Evolutionary conservation across 371 early-diverging fungal genomes (phyloP), one percentile per base, ranked within the genome.

Genomic region (Mortierella sp.): DNA sequence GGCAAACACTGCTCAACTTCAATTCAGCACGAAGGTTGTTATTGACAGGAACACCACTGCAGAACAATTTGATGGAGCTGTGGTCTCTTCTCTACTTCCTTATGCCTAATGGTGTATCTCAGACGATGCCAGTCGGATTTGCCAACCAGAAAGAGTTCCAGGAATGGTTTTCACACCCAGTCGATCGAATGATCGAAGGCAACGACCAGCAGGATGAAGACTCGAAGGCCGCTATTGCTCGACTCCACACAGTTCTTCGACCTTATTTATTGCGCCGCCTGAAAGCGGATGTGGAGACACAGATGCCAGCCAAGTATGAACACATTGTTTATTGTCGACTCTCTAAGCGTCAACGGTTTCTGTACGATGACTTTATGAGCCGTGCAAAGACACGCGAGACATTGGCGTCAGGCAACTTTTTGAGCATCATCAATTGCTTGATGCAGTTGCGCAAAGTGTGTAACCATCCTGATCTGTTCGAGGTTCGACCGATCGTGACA

Each of bases 361-460:
- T 93, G 57, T 94, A 91, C 61, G 96, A 91, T 71, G 96, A 91
- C 74, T 98, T 92, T 72, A 93, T 92, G 93, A 82, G 90, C 31
- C 90, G 95, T 14, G 86, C 90, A 34, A 90, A 91, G 72, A 94
- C 95, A 18, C 87, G 86, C 50, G 90, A 93, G 54, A 89, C 91
- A 1, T 69, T 95, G 45, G 86, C 86, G 10, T 83, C 89, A 3
- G 93, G 94, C 23, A 88, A 91, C 67, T 93, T 91, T 55, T 52
- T 94, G 65, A 89, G 89, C 61, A 92, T 97, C 61, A 94, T 95
- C 82, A 94, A 94, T 68, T 93, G 94, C 38, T 80, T 98, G 69
- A 96, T 97, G 96, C 96, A 97, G 80, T 84, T 98, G 23, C 91
- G 98, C 49, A 98, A 98, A 78, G 95, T 96, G 16, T 98, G 98